Evolutionary conservation across 192 early-diverging fungal genomes (phyloP), one percentile per base, ranked within the genome.

Genomic region (Coemansia furcata): DNA sequence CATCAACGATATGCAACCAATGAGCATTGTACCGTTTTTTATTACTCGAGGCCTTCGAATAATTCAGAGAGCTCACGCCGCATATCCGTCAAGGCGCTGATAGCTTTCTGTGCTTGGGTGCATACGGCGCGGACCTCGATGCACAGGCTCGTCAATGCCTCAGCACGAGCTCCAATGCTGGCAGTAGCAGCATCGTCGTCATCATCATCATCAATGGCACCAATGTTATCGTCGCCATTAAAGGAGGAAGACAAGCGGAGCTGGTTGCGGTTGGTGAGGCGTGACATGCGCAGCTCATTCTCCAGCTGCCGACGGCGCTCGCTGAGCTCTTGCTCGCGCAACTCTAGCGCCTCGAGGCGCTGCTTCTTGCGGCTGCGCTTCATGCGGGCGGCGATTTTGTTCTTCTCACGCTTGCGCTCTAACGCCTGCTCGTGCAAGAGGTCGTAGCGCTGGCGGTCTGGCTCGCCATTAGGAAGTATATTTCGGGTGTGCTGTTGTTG

Each of bases 321-420:
- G 29, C 63, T 61, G n/a, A 80, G 77, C 17, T 66, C 63, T 29
- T 38, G 50, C 58, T 80, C 69, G 40, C 66, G 72, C 36, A 39
- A 35, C 46, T 80, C 77, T 1, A 80, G 66, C 5, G 47, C 66
- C 40, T 74, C 72, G 3, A 80, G 54, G 0, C 72, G 65, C 60
- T 80, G 68, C 69, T 80, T 80, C 37, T 74, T 80, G 44, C 77
- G 72, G 26, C 65, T 69, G 59, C 77, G 72, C 72, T 80, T 80
- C 33, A 66, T 57, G 35, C 77, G 72, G 6, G 77, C 77, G 0
- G 77, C 72, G 12, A 80, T 62, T 40, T 72, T 80, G 60, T 80
- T 80, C 15, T 66, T 69, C 33, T 80, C 72, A 9, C 77, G 68
- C 38, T 74, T 74, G 37, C 77, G 77, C 47, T 64, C 46, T 6